Conservation (phyloP, 2,329 filamentous ascomycete genomes). For the Sporothrix sp. region DNA sequence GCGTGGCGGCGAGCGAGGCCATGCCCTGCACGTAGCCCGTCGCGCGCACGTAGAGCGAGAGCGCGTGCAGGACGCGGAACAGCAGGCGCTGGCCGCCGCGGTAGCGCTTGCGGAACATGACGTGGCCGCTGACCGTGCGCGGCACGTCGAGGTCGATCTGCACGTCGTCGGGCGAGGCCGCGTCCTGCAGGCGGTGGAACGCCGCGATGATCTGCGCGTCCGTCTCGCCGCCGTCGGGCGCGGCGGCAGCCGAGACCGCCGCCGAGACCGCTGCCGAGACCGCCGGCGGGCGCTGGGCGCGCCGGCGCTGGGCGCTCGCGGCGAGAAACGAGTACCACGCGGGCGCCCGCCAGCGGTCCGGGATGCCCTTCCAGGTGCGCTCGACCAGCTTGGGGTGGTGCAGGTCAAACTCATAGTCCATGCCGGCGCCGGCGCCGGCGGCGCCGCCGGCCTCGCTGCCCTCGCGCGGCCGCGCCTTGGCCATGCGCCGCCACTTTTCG, state of each 20-base stretch:
- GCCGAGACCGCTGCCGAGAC: no score
- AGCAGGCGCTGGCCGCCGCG: conserved; percentile 83
- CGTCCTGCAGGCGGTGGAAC: conserved; percentile 63
- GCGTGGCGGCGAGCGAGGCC: conserved; percentile 83
- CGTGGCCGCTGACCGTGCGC: conserved; percentile 85
- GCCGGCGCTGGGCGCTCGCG: conserved; percentile 52
- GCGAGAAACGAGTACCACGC: conserved; percentile 93
- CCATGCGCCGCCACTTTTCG: conserved; percentile 61
- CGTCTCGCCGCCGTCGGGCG: conserved; percentile 45
- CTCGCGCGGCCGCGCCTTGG: conserved; percentile 39
- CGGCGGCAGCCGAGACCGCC: no score
- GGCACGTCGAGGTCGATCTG: conserved; percentile 98
- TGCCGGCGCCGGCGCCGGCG: conserved; percentile 29
- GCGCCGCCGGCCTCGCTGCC: conserved; percentile 28
- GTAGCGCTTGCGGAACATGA: conserved; percentile 93
- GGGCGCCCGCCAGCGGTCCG: conserved; percentile 84
- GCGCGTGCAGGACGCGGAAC: conserved; percentile 83
- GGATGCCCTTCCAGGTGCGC: conserved; percentile 95
- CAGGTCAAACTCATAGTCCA: conserved; percentile 69
- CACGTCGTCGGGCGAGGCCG: conserved; percentile 77
- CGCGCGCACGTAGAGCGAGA: conserved; percentile 82
- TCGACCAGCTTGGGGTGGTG: conserved; percentile 77
- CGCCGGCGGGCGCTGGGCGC: conserved; percentile 1
- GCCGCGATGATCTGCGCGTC: conserved; percentile 61
- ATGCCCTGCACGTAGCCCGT: conserved; percentile 97